Evolutionary conservation across 495 filamentous ascomycete species (phyloP).

Genomic region (Clavariopsis aquatica): DNA sequence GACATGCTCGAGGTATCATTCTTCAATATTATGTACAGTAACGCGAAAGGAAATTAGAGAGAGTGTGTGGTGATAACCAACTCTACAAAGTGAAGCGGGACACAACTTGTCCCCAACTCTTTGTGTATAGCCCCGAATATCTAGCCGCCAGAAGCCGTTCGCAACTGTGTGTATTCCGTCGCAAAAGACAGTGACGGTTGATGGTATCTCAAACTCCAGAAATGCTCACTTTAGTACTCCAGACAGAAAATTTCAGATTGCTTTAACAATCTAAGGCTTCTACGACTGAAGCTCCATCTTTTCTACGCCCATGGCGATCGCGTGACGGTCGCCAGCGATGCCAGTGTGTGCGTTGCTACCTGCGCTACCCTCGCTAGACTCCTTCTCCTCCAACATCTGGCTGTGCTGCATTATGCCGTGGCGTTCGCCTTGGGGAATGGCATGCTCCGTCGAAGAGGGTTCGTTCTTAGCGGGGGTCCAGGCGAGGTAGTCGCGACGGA

Average conservation of each 20-base stretch:
- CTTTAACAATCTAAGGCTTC: slow-evolving; percentile 1
- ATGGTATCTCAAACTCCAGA: slow-evolving; percentile 35
- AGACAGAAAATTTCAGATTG: slow-evolving; percentile 6
- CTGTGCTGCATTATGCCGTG: slow-evolving; percentile 82
- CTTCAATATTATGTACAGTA: slow-evolving; percentile 3
- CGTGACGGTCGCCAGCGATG: slow-evolving; percentile 46
- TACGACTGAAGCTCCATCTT: slow-evolving; percentile 23
- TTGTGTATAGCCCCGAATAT: background rate
- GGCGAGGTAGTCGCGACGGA: slow-evolving; percentile 92
- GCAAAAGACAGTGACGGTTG: slow-evolving; percentile 23
- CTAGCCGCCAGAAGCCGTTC: background rate
- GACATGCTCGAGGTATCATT: slow-evolving; percentile 10
- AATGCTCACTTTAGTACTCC: slow-evolving; percentile 23
- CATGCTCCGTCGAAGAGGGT: slow-evolving; percentile 57
- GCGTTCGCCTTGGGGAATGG: slow-evolving; percentile 67
- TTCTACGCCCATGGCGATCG: slow-evolving; percentile 25
- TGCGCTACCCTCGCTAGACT: slow-evolving; percentile 53
- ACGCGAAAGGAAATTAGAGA: slow-evolving; percentile 2
- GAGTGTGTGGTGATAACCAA: background rate
- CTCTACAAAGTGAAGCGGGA: background rate
- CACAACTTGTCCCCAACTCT: background rate
- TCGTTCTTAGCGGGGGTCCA: slow-evolving; percentile 87
- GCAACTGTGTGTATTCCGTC: background rate
- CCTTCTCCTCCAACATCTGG: slow-evolving; percentile 66
- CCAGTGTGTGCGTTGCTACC: slow-evolving; percentile 45